Conservation (phyloP, 1,284 basidiomycete genomes). For the Gastroboletus turbinatus region DNA sequence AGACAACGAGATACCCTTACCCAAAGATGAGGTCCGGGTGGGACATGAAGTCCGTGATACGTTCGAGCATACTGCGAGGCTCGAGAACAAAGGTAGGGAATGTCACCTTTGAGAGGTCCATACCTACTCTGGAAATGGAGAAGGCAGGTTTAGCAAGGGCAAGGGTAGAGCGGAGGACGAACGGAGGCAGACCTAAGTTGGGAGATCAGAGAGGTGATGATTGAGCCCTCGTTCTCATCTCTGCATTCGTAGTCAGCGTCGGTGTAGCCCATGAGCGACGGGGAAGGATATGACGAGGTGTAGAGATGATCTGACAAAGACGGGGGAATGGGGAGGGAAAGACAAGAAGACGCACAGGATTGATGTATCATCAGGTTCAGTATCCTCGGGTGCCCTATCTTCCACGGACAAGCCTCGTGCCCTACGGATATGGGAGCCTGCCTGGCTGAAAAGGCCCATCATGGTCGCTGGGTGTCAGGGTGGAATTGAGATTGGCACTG, state of each 20-base stretch:
- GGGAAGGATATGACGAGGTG: background rate
- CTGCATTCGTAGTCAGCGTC: constrained; percentile 37
- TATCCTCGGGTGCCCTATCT: constrained; percentile 72
- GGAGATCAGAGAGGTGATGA: constrained; percentile 77
- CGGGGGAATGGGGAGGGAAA: constrained; percentile 22
- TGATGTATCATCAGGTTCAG: constrained; percentile 80
- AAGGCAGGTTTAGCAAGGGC: constrained; percentile 5
- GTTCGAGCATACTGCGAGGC: constrained; percentile 90
- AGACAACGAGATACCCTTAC: constrained; percentile 46
- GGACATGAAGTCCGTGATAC: constrained; percentile 98
- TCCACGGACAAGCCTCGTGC: constrained; percentile 58
- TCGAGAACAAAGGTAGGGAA: constrained; percentile 95
- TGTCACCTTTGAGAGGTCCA: constrained; percentile 94
- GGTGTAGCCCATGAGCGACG: constrained; percentile 27
- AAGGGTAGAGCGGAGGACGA: background rate
- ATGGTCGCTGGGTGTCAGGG: constrained; percentile 41
- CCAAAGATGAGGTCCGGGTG: constrained; percentile 98
- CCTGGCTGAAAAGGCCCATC: constrained; percentile 77
- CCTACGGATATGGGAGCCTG: constrained; percentile 61
- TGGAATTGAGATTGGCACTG: background rate
- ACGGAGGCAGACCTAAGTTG: constrained; percentile 70
- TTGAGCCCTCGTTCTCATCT: constrained; percentile 80
- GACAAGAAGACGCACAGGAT: constrained; percentile 59
- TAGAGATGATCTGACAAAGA: constrained; percentile 9
- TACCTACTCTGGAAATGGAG: constrained; percentile 67